Conservation (phyloP, 106 monocot species). For the Iris macrosiphon region DNA sequence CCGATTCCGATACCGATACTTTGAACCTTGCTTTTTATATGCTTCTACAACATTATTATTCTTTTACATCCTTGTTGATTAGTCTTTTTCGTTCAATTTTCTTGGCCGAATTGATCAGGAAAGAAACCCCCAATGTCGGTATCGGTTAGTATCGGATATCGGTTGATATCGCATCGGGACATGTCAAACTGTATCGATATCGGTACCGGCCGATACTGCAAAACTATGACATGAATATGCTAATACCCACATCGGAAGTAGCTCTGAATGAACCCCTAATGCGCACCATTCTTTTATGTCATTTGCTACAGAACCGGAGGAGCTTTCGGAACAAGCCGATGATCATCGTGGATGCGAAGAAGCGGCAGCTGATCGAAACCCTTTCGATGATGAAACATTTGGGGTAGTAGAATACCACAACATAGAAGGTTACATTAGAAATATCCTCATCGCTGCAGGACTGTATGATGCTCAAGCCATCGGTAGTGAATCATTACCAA, state of each 20-base stretch:
- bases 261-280: too few species aligned
- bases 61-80: too few species aligned
- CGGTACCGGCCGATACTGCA: not conserved
- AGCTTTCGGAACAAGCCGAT: slow-evolving; percentile 8
- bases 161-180: not conserved
- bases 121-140: too few species aligned
- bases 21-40: too few species aligned
- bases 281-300: not conserved
- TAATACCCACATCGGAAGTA: too few species aligned
- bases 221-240: not conserved
- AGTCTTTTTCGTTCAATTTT: too few species aligned
- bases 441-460: slow-evolving; percentile 42
- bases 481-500: slow-evolving; percentile 19
- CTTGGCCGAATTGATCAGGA: too few species aligned
- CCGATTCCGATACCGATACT: too few species aligned
- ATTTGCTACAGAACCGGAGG: not conserved
- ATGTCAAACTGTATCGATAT: not conserved
- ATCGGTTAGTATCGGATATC: not conserved
- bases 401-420: slow-evolving; percentile 23
- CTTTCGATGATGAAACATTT: slow-evolving; percentile 4
- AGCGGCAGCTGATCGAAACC: slow-evolving; percentile 5
- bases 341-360: slow-evolving; percentile 12
- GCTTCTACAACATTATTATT: too few species aligned
- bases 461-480: slow-evolving; percentile 17
- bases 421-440: slow-evolving; percentile 40